Base-by-base conservation (phyloP, 352 stramenopile species). In the Pythium oligandrum region DNA sequence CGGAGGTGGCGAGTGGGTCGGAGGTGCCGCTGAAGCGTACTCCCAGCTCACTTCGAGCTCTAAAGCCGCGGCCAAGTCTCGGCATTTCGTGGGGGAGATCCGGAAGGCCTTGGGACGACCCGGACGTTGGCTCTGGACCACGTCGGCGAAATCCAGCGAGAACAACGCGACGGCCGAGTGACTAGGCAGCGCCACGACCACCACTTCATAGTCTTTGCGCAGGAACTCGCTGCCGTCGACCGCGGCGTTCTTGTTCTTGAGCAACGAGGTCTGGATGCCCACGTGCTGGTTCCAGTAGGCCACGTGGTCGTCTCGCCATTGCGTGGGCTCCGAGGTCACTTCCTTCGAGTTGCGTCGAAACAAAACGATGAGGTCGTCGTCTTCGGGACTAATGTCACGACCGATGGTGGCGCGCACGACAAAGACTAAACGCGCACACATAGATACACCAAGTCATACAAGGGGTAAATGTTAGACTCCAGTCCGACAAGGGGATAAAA, bases 331-430 rank as follows among this genome's bases (percentile, higher is more conserved):
- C 8, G 75, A 88, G 56, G 75, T 83, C 39, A 91, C 67, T 55
- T 91, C 80, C 56, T 90, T 90, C 57, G 67, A 82, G 61, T 91
- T 91, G 59, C 80, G 80, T 11, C 80, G 78, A 61, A 91, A 89
- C 45, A 91, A 74, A 59, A 91, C 80, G 64, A 91, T 83, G 53
- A 91, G 65, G 48, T 89, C 75, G 36, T 87, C 71, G 51, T 91
- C 80, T n/a, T 59, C 64, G 11, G 80, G 68, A 45, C 70, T 84
- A 64, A 89, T 88, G 59, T 91, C 80, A 48, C 70, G 73, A 4
- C 78, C 80, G 40, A 91, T 85, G 40, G 81, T 89, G 44, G 80
- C 78, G 45, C 75, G 76, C 49, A 88, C 66, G 46, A 90, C 70
- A 55, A 74, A 73, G 38, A 90, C 75, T 82, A 39, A 4, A 49